Percentiles rank a stretch among this genome's conserved stretches.
These are phyloP conservation scores for Telopea speciosissima DNA, from an alignment of 177 flowering plant species.

Conservation along the genomic window DNA sequence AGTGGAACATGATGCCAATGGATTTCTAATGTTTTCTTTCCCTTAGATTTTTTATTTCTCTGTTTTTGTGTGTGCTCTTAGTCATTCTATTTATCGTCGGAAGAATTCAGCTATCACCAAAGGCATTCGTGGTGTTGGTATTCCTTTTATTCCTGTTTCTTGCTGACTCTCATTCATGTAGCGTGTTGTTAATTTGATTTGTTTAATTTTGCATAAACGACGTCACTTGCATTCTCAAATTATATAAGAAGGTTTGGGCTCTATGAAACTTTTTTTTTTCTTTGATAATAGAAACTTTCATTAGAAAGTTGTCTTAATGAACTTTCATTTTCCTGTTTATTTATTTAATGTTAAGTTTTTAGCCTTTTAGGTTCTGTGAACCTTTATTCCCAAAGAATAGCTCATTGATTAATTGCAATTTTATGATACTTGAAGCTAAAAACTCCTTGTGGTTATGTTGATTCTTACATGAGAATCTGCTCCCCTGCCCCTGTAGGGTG, in stretches of 20 bases:
- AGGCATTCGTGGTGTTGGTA: not conserved
- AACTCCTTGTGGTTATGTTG: not conserved
- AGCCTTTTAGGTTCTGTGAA: not conserved
- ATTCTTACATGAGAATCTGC: conserved; percentile 5
- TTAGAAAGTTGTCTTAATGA: not conserved
- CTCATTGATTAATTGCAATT: not conserved
- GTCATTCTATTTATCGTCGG: not conserved
- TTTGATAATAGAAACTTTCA: no score
- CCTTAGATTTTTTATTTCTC: not conserved
- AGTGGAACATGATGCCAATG: not conserved
- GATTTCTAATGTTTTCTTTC: not conserved
- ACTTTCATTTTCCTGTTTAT: not conserved
- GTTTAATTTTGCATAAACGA: not conserved
- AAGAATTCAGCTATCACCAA: not conserved
- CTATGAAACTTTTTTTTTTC: not conserved
- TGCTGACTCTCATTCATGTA: not conserved
- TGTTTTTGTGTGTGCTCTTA: not conserved
- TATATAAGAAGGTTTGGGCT: not conserved
- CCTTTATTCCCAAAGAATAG: conserved; percentile 2
- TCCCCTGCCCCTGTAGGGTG: no score
- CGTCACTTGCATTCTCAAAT: not conserved
- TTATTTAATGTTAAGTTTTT: not conserved
- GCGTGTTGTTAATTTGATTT: not conserved
- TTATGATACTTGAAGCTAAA: not conserved
- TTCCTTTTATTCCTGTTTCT: not conserved